phyloP scores from a whole-genome alignment of 2,329 filamentous ascomycete species.

The Pochonia chlamydosporia region DNA sequence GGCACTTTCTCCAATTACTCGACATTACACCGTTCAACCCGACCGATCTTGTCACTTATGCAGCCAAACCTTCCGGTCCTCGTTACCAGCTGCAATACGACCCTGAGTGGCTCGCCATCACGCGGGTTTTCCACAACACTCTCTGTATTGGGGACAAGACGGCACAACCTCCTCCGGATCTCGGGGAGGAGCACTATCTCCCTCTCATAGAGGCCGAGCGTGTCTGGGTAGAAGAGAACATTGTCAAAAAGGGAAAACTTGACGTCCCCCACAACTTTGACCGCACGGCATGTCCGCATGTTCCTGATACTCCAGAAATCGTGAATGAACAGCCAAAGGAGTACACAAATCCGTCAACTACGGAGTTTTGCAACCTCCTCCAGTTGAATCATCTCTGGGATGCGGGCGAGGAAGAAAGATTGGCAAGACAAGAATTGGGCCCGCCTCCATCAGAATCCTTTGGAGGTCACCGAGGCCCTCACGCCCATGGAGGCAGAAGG shows the following conservation, averaged over 20 bases:
- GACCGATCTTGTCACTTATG: constrained; percentile 14
- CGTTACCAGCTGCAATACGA: constrained; percentile 72
- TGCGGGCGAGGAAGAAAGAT: constrained; percentile 64
- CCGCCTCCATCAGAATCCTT: constrained; percentile 42
- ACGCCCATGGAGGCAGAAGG: constrained; percentile 29
- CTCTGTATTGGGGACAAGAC: constrained; percentile 57
- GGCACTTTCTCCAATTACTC: constrained; percentile 76
- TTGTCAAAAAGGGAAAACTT: constrained; percentile 58
- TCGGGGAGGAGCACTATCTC: constrained; percentile 63
- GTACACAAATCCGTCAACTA: constrained; percentile 83
- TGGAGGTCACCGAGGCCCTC: constrained; percentile 24
- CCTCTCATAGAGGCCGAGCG: constrained; percentile 63
- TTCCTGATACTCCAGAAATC: constrained; percentile 48
- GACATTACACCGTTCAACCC: constrained; percentile 49
- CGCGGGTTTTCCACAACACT: constrained; percentile 66
- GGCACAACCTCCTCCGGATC: constrained; percentile 49
- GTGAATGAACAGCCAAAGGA: constrained; percentile 64
- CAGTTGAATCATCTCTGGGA: constrained; percentile 72
- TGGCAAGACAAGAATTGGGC: constrained; percentile 49
- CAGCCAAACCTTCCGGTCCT: constrained; percentile 13
- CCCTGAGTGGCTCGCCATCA: constrained; percentile 92
- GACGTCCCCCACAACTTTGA: constrained; percentile 73
- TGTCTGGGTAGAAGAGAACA: constrained; percentile 73
- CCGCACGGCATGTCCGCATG: constrained; percentile 67
- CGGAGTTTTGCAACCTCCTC: constrained; percentile 72